A percentile compares a stretch with the other conserved stretches of the same genome.
Conservation (phyloP, 306 rosid genomes). For the Pueraria montana region DNA sequence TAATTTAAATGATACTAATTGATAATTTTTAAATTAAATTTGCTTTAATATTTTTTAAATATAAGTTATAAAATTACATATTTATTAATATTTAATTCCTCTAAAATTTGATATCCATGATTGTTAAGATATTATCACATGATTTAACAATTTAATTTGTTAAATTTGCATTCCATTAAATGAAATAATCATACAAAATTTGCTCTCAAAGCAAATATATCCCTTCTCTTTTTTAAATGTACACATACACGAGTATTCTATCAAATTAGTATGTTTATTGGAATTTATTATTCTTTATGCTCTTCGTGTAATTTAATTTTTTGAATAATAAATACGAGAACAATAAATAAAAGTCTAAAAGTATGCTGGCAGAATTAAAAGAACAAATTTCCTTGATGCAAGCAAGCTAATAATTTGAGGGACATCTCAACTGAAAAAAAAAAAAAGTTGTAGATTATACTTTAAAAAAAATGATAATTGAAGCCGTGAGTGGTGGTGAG, state of each 20-base stretch:
- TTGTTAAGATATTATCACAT: background rate
- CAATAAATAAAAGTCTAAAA: background rate
- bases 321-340: too few species aligned
- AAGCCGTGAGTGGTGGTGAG: conserved; percentile 51
- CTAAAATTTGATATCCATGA: background rate
- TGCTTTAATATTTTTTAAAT: too few species aligned
- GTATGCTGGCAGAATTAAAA: background rate
- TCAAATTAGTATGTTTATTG: background rate
- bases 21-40: too few species aligned
- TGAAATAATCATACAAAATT: background rate
- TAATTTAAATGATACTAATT: too few species aligned
- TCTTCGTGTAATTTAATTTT: background rate
- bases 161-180: background rate
- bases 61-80: background rate
- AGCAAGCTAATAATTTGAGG: conserved; percentile 21
- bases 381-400: background rate
- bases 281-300: too few species aligned
- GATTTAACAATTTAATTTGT: background rate
- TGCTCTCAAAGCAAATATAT: background rate
- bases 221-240: background rate
- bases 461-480: conserved; percentile 24
- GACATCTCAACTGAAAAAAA: background rate
- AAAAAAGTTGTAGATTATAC: background rate
- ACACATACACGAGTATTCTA: too few species aligned
- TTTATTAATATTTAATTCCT: background rate